Percentiles rank a stretch among this genome's conserved stretches.
These are phyloP conservation scores for Solanum arcanum DNA, from an alignment of 257 asterid species.

Conservation along the genomic window DNA sequence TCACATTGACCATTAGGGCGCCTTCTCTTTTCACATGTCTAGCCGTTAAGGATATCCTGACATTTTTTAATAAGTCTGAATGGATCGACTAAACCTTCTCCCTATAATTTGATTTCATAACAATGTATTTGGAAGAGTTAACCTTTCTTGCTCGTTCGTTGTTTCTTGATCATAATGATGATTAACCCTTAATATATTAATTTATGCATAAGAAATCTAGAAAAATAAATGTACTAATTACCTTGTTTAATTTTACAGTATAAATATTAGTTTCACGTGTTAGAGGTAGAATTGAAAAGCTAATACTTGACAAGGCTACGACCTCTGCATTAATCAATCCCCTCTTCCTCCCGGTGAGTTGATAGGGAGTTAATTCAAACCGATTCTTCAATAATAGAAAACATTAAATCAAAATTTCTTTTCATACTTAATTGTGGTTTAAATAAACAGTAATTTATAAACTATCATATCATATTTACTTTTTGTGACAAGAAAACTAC, in stretches of 20 bases:
- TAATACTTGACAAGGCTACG: neutral
- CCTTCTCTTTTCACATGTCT: neutral
- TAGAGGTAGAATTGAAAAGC: too few relatives aligned
- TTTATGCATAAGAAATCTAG: neutral
- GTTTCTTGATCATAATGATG: too few relatives aligned
- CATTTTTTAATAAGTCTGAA: too few relatives aligned
- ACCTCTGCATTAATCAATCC: too few relatives aligned
- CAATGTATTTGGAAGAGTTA: neutral
- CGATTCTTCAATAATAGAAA: neutral
- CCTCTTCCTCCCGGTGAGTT: neutral
- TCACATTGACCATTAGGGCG: neutral
- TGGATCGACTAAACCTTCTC: neutral
- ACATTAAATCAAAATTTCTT: too few relatives aligned
- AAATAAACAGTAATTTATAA: neutral
- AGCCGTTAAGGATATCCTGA: neutral
- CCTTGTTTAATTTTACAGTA: neutral
- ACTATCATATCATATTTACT: neutral
- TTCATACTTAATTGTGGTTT: neutral
- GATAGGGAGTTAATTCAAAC: neutral
- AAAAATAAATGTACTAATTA: neutral
- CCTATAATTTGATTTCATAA: neutral
- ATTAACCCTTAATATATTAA: neutral
- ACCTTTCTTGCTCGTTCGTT: too few relatives aligned
- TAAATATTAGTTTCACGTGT: neutral
- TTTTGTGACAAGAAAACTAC: neutral